A percentile compares a stretch with the other conserved stretches of the same genome.
These are phyloP conservation scores for Penicillium decumbens DNA, from an alignment of 2,329 filamentous ascomycete species.

Conservation along the genomic window DNA sequence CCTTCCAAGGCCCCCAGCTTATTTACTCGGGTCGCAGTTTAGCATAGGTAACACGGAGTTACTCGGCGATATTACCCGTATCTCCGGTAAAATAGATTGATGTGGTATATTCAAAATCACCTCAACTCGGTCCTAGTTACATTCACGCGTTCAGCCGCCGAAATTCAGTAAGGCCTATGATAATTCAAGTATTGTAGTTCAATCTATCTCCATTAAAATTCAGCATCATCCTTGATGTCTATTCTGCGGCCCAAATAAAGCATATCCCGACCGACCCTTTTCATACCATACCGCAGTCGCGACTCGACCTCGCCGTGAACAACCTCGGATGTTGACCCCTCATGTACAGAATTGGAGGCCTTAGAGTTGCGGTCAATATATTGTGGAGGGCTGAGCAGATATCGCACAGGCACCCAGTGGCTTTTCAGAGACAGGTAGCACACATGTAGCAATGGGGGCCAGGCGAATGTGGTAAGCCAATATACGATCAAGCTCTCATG, in stretches of 20 bases:
- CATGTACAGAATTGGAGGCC: neutral
- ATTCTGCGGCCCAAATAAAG: neutral
- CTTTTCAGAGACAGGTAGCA: constrained; percentile 15
- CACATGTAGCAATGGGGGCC: constrained; percentile 24
- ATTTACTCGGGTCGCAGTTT: neutral
- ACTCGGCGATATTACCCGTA: neutral
- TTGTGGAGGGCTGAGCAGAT: constrained; percentile 19
- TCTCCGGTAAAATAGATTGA: neutral
- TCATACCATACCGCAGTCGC: neutral
- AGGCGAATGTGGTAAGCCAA: constrained; percentile 17
- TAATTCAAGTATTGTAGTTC: neutral
- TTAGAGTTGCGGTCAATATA: constrained; percentile 4
- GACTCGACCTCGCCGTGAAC: neutral
- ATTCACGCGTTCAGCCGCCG: neutral
- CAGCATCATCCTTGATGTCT: neutral
- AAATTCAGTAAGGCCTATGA: neutral
- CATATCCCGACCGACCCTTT: neutral
- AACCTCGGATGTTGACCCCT: neutral
- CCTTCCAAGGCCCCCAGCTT: neutral
- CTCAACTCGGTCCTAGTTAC: neutral
- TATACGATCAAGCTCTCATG: neutral
- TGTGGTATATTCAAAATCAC: neutral
- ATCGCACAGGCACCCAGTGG: constrained; percentile 20
- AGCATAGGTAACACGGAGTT: neutral
- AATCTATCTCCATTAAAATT: neutral